Evolutionary conservation across 2,329 filamentous ascomycete genomes (phyloP), one percentile per base, ranked within the genome.

Genomic region (Paecilomyces dactylethromorphus): DNA sequence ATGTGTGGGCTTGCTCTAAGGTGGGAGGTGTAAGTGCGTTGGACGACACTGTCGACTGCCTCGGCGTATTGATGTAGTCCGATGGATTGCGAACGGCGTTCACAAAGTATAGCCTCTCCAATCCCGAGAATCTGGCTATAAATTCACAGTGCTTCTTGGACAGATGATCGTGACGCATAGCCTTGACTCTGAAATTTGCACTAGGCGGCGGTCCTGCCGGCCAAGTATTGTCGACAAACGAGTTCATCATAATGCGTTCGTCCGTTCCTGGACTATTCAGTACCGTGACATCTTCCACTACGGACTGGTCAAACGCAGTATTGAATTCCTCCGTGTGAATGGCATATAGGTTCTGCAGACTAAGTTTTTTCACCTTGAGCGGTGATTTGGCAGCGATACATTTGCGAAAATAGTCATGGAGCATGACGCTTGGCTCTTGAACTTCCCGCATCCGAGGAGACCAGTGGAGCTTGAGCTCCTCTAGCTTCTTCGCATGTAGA

Each of bases 201-300:
- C 66, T 64, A 3, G 68, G 65, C 57, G 70, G 65, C 60, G 66
- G n/a, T n/a, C n/a, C 58, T 24, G 66, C 65, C 13, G 77, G 74
- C 83, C 84, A 86, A 1, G 78, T 81, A 33, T 79, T 76, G 63
- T 86, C 84, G 12, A 85, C 71, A 66, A 86, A 87, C 2, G 82
- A 69, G 61, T 67, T 70, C 61, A 74, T 76, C 56, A 75, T 71
- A 12, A 66, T 62, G 26, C 68, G 65, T 8, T 74, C 67, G n/a
- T 76, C 73, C 2, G 74, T 74, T 10, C 79, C 79, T 61, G 81
- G 77, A n/a, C 74, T 78, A 64, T 81, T 84, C 35, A 87, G 73
- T 29, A 83, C 71, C 0, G 79, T 82, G n/a, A 84, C 60, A 52
- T 83, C 79, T 59, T 80, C 73, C 12, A 82, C 65, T 0, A 59